phyloP scores from a whole-genome alignment of 1,139 yeast species.

The Geotrichum phurueaensis region DNA sequence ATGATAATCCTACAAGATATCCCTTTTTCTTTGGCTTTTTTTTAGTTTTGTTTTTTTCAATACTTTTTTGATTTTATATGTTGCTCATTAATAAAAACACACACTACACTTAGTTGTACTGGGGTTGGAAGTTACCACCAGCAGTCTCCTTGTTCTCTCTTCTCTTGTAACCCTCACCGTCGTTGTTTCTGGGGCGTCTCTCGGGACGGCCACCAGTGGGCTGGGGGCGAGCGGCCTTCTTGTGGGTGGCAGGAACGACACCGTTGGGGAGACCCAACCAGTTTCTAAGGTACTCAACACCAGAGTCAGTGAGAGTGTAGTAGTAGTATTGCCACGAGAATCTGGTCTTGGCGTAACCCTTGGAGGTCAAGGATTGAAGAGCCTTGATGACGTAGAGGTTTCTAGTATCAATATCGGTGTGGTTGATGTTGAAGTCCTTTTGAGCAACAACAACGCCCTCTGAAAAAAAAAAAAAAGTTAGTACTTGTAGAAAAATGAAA shows the following conservation, averaged over 20 bases:
- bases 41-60: conserved; percentile 6
- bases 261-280: conserved; percentile 98
- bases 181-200: conserved; percentile 35
- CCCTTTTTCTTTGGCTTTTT: not conserved
- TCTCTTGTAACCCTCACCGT: conserved; percentile 43
- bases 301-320: conserved; percentile 99
- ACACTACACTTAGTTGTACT: conserved; percentile 25
- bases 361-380: conserved; percentile 96
- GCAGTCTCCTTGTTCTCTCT: conserved; percentile 34
- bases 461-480: conserved; percentile 27
- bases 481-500: not conserved
- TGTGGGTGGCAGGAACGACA: conserved; percentile 97
- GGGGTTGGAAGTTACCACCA: conserved; percentile 33
- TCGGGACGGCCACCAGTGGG: conserved; percentile 40
- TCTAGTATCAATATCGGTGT: conserved; percentile 96
- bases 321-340: conserved; percentile 99
- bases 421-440: conserved; percentile 98
- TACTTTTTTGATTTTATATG: not conserved
- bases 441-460: conserved; percentile 99
- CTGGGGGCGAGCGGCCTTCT: conserved; percentile 88
- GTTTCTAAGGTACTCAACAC: conserved; percentile 97
- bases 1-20: not conserved
- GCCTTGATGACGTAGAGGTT: conserved; percentile 99
- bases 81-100: not conserved
- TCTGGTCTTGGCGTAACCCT: conserved; percentile 99